Base-by-base conservation (phyloP, 208 protist genomes). In the Strigomonas culicis region DNA sequence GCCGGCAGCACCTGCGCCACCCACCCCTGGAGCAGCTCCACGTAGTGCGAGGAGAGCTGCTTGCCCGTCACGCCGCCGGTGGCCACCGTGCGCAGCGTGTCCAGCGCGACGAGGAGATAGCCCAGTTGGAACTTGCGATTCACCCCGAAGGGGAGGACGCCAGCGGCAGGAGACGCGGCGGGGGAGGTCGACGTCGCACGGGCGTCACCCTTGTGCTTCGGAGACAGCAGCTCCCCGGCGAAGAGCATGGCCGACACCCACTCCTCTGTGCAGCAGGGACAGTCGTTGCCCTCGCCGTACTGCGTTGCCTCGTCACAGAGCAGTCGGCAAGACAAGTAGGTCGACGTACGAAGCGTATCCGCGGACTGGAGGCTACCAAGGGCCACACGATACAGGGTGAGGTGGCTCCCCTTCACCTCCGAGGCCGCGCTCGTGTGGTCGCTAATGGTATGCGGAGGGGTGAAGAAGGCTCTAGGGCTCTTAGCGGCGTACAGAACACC, bases 281-380 rank as follows among this genome's bases (percentile, higher is more conserved):
- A 74, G 27, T 90, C 89, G 56, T 95, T 95, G n/a, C 89, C 89
- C 58, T 91, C 77, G 28, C 89, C 89, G 53, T 83, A 79, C 0
- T 59, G 62, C 4, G 85, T 72, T 1, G 79, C 79, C 11, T 68
- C 72, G 60, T 91, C 86, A 55, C 74, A 85, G 27, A 95, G 57
- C 1, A 92, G 59, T 2, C 77, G 80, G 4, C 59, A 74, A 3
- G 85, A 86, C 13, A 92, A 39, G 58, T 84, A 95, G 11, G 8
- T 22, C 19, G 30, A 41, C 4, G 55, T 60, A 13, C 34, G 34
- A 10, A 39, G 34, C 34, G 34, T 39, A 10, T 39, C 34, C 10
- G 34, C 34, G 34, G 34, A n/a, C 39, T 63, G 43, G 2, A 63
- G 43, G 28, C 36, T 34, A 6, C n/a, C 32, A 4, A 39, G 41